Evolutionary conservation across 352 stramenopile genomes (phyloP), one percentile per base, ranked within the genome.

Genomic region (Globisporangium ultimum): DNA sequence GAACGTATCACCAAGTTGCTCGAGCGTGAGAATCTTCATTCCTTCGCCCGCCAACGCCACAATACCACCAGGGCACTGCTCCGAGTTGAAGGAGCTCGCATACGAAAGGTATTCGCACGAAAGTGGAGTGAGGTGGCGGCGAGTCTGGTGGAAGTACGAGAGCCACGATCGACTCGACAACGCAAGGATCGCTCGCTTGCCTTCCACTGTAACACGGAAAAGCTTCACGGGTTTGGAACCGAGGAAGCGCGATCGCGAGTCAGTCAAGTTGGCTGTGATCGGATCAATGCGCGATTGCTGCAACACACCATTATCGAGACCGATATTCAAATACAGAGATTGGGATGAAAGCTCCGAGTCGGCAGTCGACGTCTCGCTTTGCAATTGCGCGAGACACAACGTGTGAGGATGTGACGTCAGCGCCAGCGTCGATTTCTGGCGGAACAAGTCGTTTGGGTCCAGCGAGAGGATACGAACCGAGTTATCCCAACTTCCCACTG

Each of bases 1-100:
- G 69, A 99, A 99, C 6, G 85, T 88, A 64, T 99, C 92, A n/a
- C 85, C 91, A 12, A 98, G 70, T 28, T 97, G 81, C 59, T 99
- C 95, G 12, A 99, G 76, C 18, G 93, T 98, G 53, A 99, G 71
- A 60, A 99, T 99, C 58, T 98, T 93, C 61, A 99, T 95, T 13
- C 93, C 97, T 64, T 96, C 96, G 20, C 94, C 96, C 2, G 88
- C 88, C 36, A 99, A 88, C 1, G 97, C 97, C 10, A 99, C 97
- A 63, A 99, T 92, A 21, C 97, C 98, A 67, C 99, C 95, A 12
- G 82, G 85, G 48, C 97, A 98, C 46, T 98, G 87, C 58, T 99
- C 96, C 34, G 93, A 98, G 38, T 90, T 88, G 71, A 99, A 99
- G 13, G 88, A 95, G 52, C 93, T 98, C 9, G 92, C 97, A 60